These are phyloP conservation scores for Fusarium caatingaense DNA, from an alignment of 2,329 filamentous ascomycete genomes.

Conservation along the genomic window DNA sequence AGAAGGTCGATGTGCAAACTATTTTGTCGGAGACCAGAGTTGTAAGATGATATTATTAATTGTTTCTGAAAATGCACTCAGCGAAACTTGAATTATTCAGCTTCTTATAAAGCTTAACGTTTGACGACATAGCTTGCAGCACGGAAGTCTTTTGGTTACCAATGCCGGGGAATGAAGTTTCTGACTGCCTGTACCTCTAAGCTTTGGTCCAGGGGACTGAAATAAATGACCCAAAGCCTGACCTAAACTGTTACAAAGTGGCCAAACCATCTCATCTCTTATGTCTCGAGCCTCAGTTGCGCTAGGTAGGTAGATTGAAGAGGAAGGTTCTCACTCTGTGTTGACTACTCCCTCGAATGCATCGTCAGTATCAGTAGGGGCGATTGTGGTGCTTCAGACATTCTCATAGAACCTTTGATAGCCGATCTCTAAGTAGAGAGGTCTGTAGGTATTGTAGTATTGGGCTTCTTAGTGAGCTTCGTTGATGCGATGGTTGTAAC, in stretches of 20 bases:
- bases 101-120: background rate
- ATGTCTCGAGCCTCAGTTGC: background rate
- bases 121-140: background rate
- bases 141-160: background rate
- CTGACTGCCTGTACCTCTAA: too few relatives aligned
- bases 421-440: background rate
- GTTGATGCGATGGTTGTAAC: too few relatives aligned
- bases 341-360: too few relatives aligned
- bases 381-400: background rate
- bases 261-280: background rate
- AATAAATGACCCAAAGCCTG: background rate
- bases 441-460: background rate
- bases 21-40: background rate
- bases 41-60: slow-evolving; percentile 1
- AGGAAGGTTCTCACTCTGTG: too few relatives aligned
- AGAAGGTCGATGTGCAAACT: background rate
- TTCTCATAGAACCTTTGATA: background rate
- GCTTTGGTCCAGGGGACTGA: too few relatives aligned
- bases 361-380: too few relatives aligned
- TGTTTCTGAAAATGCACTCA: background rate
- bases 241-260: background rate
- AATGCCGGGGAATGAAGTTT: background rate
- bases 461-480: too few relatives aligned
- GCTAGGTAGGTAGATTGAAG: too few relatives aligned
- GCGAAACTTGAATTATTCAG: slow-evolving; percentile 6